Conservation (phyloP, 805 yeast species). For the Metschnikowia sp. region DNA sequence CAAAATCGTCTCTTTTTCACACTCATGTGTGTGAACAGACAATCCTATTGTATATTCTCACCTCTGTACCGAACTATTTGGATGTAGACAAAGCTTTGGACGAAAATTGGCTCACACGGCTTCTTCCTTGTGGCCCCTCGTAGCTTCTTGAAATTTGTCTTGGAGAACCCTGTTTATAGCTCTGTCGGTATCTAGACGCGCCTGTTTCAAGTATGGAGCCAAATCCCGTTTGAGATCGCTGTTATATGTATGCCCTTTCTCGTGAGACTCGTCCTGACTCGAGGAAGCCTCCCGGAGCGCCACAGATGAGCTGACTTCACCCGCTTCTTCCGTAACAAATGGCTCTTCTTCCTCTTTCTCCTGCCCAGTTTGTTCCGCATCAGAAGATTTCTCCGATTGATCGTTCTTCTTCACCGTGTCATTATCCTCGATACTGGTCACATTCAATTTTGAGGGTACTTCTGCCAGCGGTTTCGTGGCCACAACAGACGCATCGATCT, state of each 20-base stretch:
- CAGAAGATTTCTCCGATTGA: not conserved
- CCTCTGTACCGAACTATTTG: too few species aligned
- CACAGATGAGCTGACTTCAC: not conserved
- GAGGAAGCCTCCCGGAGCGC: too few species aligned
- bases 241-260: conserved; percentile 17
- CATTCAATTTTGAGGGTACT: too few species aligned
- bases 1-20: too few species aligned
- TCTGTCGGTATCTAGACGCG: conserved; percentile 26
- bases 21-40: too few species aligned
- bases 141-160: conserved; percentile 19
- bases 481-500: too few species aligned
- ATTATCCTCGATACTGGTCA: too few species aligned
- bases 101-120: too few species aligned
- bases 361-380: not conserved
- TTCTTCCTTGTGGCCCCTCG: not conserved
- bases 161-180: conserved; percentile 27
- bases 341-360: not conserved
- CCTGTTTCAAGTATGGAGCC: conserved; percentile 22
- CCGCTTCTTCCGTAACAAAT: too few species aligned
- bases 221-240: conserved; percentile 32
- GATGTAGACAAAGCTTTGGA: too few species aligned
- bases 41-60: too few species aligned
- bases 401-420: not conserved
- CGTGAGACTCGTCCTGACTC: not conserved
- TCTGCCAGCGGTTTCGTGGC: too few species aligned